Evolutionary conservation across 2,329 filamentous ascomycete genomes (phyloP).

Genomic region (Rhynchosporium agropyri): DNA sequence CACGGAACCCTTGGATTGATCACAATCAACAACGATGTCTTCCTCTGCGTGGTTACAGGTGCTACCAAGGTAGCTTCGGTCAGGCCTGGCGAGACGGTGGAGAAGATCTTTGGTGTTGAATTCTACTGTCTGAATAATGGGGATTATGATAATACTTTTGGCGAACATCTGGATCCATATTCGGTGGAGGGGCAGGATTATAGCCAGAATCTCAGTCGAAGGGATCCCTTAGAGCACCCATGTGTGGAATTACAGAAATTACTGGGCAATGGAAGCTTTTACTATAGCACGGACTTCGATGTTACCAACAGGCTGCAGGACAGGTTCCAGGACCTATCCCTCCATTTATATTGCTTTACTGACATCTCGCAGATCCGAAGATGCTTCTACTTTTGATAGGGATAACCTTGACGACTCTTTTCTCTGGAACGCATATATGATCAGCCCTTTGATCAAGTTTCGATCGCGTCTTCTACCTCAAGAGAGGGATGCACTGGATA

Average conservation of each 20-base stretch:
- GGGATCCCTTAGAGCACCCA: conserved; percentile 80
- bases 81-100: conserved; percentile 84
- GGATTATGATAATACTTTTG: conserved; percentile 78
- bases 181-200: conserved; percentile 44
- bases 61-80: conserved; percentile 79
- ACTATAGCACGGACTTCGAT: conserved; percentile 98
- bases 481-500: conserved; percentile 80
- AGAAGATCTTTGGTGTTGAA: conserved; percentile 82
- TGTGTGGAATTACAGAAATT: conserved; percentile 91
- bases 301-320: conserved; percentile 92
- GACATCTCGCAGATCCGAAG: conserved; percentile 61
- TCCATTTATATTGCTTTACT: conserved; percentile 16
- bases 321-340: conserved; percentile 53
- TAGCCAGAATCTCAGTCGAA: conserved; percentile 58
- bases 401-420: conserved; percentile 92
- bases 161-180: conserved; percentile 48
- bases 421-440: conserved; percentile 99
- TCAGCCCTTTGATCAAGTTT: conserved; percentile 87
- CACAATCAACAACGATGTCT: conserved; percentile 80
- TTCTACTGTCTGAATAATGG: conserved; percentile 91
- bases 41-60: conserved; percentile 85
- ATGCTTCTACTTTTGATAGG: conserved; percentile 80
- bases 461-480: conserved; percentile 75
- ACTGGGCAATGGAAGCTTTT: conserved; percentile 90
- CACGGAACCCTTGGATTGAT: conserved; percentile 89